Evolutionary conservation across 164 flowering plant species (phyloP).

Genomic region (Dillenia turbinata): DNA sequence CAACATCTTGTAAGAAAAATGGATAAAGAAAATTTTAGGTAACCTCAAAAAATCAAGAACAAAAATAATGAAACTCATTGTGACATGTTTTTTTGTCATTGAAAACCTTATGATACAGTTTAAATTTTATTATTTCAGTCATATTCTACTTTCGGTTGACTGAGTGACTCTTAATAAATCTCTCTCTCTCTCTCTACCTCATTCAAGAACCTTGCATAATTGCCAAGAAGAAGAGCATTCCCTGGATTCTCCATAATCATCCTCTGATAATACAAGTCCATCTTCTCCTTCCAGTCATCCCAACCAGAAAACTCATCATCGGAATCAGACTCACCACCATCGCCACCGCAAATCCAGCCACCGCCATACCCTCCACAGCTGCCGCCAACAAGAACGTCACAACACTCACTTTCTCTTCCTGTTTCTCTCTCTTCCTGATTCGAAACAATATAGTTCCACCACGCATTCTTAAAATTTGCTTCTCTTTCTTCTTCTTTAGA

Average conservation of each 20-base stretch:
- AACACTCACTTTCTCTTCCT: too few species aligned
- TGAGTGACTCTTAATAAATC: neutral
- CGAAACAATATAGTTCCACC: too few species aligned
- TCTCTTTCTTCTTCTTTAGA: too few species aligned
- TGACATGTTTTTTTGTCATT: too few species aligned
- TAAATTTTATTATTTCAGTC: too few species aligned
- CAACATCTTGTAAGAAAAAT: too few species aligned
- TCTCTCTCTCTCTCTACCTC: slow-evolving; percentile 12
- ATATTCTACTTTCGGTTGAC: too few species aligned
- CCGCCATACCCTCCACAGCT: slow-evolving; percentile 5
- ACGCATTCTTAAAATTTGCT: too few species aligned
- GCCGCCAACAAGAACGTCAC: neutral
- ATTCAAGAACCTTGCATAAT: slow-evolving; percentile 27
- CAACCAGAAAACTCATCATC: slow-evolving; percentile 2
- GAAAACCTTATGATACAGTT: too few species aligned
- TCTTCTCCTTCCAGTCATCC: slow-evolving; percentile 11
- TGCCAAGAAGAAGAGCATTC: slow-evolving; percentile 16
- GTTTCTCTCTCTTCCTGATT: too few species aligned
- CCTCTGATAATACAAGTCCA: slow-evolving; percentile 19
- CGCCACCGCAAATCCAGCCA: slow-evolving; percentile 1
- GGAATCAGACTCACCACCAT: neutral
- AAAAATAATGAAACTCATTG: neutral
- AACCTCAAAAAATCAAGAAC: neutral
- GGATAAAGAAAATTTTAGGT: too few species aligned
- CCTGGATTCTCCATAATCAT: slow-evolving; percentile 20